Conservation (phyloP, 78 protist species). For the Dictyostelium intermedium region DNA sequence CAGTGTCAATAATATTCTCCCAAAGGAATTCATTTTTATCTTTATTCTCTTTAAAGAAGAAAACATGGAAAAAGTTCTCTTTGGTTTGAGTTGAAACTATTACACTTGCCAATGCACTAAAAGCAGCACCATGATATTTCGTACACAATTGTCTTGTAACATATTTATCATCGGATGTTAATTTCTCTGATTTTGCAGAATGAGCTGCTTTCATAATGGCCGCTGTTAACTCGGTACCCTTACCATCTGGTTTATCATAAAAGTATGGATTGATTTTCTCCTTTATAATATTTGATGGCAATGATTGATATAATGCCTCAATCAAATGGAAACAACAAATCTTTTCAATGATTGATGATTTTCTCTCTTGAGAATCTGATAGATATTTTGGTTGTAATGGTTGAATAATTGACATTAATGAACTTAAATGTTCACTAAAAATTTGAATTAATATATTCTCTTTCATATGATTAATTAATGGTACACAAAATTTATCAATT, state of each 20-base stretch:
- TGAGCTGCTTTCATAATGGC: constrained; percentile 81
- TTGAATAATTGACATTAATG: constrained; percentile 63
- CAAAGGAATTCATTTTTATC: constrained; percentile 83
- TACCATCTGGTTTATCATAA: constrained; percentile 29
- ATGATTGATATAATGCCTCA: constrained; percentile 33
- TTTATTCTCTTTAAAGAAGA: constrained; percentile 80
- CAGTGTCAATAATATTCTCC: constrained; percentile 81
- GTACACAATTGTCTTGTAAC: constrained; percentile 38
- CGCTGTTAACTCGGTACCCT: constrained; percentile 82
- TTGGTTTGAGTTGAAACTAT: constrained; percentile 76
- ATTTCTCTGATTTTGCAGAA: constrained; percentile 65
- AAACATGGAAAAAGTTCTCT: constrained; percentile 65
- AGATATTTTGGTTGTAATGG: constrained; percentile 46
- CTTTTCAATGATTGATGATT: constrained; percentile 58
- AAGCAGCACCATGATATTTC: constrained; percentile 78
- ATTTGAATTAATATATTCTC: constrained; percentile 20
- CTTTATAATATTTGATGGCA: constrained; percentile 36
- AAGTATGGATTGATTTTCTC: constrained; percentile 65
- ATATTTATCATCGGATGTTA: constrained; percentile 41
- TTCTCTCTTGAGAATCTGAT: constrained; percentile 22
- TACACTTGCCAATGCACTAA: constrained; percentile 74
- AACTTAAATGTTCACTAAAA: constrained; percentile 14
- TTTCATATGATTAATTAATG: constrained; percentile 33
- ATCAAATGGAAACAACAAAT: constrained; percentile 70
- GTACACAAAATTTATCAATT: constrained; percentile 66